Evolutionary conservation across 2,329 filamentous ascomycete genomes (phyloP).

Genomic region (Botrytis fragariae): DNA sequence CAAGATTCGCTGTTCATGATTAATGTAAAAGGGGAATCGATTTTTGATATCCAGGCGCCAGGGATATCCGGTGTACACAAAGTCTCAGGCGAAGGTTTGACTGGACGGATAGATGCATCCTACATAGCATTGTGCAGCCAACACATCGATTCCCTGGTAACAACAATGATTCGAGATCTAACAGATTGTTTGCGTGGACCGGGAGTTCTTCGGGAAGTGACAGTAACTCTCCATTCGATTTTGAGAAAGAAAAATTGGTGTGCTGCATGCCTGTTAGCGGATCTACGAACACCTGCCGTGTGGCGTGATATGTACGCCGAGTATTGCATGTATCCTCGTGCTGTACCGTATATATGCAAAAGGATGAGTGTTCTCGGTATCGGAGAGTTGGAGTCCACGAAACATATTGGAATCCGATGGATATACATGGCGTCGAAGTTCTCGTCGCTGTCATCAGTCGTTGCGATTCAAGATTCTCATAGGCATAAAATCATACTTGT

Average conservation of each 20-base stretch:
- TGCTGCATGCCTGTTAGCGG: constrained; percentile 6
- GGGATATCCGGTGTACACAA: neutral
- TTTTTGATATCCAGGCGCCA: neutral
- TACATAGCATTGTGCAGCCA: neutral
- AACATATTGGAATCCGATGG: neutral
- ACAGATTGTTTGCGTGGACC: neutral
- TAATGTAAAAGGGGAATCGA: neutral
- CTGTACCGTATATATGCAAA: neutral
- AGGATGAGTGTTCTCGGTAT: neutral
- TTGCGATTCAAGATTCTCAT: neutral
- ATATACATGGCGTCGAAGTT: neutral
- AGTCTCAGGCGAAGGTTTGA: neutral
- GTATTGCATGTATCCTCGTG: constrained; percentile 8
- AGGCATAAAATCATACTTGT: neutral
- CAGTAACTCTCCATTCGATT: neutral
- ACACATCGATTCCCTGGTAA: neutral
- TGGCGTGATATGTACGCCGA: constrained; percentile 13
- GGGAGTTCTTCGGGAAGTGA: neutral
- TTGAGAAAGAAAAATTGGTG: neutral
- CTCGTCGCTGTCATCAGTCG: neutral
- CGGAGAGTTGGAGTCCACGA: neutral
- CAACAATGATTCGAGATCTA: neutral
- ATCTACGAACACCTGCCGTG: constrained; percentile 11
- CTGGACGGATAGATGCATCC: constrained; percentile 10
- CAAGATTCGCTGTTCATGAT: neutral